Base-by-base conservation (phyloP, 2,329 filamentous ascomycete species). In the Chalaropsis ovoidea region DNA sequence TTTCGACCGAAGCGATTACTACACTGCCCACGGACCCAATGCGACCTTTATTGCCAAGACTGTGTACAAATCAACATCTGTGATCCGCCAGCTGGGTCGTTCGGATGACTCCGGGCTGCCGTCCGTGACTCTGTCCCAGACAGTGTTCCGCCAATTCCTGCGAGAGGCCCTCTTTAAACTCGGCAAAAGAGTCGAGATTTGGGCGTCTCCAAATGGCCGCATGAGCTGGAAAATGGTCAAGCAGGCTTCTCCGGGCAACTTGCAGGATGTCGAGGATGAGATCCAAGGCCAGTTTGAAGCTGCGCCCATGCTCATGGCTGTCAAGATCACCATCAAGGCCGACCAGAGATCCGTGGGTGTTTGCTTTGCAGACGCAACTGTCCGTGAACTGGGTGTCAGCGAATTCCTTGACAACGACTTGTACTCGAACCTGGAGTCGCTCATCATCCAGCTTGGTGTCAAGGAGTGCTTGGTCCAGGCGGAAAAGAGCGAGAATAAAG, bases 351-450 rank as follows among this genome's bases (percentile, higher is more conserved):
- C 83, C 69, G 88, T 99, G 0, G 94, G 94, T 8, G 93, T 99
- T 4, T 97, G 94, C 76, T 99, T 99, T 73, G 95, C 94, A 7
- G 94, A 99, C 78, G 94, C 95, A 0, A 96, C 90, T 70, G 93
- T 97, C 31, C 83, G 94, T 63, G 94, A 99, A 77, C 82, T 99
- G 1, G 94, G 94, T 8, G 91, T 99, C 64, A 96, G 90, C 79
- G 95, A 99, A 73, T 99, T 99, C 70, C 83, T 96, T n/a, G 94
- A 99, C 79, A 99, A 97, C 72, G 94, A 99, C 73, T 81, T 96
- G 10, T 99, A 95, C 77, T 97, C 93, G 63, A 99, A 99, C 74
- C 95, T 99, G 70, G 94, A 99, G 77, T 91, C 92, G 2, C 81
- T 99, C 19, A 83, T 99, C 63, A 99, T 99, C 70, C 95, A 99